Conservation (phyloP, 2,329 filamentous ascomycete species). For the Alternaria arbusti region DNA sequence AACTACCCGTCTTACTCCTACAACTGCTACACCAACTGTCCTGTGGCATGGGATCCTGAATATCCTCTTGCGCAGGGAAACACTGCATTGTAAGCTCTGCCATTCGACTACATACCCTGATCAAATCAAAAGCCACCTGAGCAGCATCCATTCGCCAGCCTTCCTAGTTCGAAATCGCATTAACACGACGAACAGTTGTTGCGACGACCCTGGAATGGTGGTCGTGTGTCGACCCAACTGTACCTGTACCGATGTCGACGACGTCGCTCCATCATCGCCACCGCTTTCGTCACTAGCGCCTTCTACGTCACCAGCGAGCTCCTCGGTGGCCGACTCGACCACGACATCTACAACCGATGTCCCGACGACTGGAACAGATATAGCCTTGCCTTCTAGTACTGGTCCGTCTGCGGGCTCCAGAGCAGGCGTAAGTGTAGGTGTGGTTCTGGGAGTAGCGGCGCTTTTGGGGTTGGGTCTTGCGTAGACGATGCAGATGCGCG, state of each 20-base stretch:
- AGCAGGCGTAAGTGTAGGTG: background rate
- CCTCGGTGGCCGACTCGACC: background rate
- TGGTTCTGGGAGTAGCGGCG: background rate
- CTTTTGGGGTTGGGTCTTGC: background rate
- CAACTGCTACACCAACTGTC: background rate
- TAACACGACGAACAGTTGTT: background rate
- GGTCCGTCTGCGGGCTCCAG: background rate
- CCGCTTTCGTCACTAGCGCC: background rate
- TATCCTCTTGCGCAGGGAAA: background rate
- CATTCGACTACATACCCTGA: rapidly evolving
- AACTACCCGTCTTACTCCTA: background rate
- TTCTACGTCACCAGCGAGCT: background rate
- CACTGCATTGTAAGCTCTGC: background rate
- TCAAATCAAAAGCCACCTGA: background rate
- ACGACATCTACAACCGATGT: background rate
- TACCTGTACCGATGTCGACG: background rate
- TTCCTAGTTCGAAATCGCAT: background rate
- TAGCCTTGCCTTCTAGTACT: background rate
- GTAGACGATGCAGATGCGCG: background rate
- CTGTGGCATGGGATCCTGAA: background rate
- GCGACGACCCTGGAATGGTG: background rate
- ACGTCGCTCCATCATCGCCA: background rate
- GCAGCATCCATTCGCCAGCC: background rate
- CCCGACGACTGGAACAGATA: background rate
- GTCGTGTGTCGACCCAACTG: background rate